These are phyloP conservation scores for Plectosphaerella plurivora DNA, from an alignment of 2,329 filamentous ascomycete species.

Conservation along the genomic window DNA sequence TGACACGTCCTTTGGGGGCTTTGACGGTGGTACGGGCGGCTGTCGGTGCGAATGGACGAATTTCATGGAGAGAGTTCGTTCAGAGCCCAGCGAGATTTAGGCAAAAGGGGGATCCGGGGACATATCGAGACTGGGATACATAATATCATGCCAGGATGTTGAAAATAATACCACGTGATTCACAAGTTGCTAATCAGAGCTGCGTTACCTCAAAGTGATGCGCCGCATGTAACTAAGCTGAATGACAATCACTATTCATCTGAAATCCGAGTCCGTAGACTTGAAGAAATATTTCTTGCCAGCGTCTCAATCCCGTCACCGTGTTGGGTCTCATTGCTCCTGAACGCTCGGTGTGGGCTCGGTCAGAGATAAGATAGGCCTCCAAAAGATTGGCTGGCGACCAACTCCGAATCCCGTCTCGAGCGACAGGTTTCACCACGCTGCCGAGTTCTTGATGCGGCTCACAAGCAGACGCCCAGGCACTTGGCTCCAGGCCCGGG, in stretches of 20 bases:
- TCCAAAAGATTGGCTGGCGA: neutral
- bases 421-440: too few species aligned
- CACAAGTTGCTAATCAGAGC: too few species aligned
- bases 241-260: too few species aligned
- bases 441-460: neutral
- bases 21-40: slow-evolving; percentile 59
- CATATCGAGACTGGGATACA: neutral
- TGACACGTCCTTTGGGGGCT: slow-evolving; percentile 49
- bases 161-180: neutral
- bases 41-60: slow-evolving; percentile 61
- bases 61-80: slow-evolving; percentile 25
- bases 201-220: too few species aligned
- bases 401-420: neutral
- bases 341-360: neutral
- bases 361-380: neutral
- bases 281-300: too few species aligned
- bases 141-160: neutral
- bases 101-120: neutral
- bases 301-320: too few species aligned
- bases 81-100: neutral
- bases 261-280: too few species aligned
- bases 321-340: neutral
- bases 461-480: neutral
- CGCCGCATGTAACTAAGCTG: too few species aligned
- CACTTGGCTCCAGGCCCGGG: neutral